Percentiles rank a stretch among this genome's conserved stretches.
Evolutionary conservation across 768 basidiomycete genomes (phyloP).

Genomic region (Pulveroboletus frians): DNA sequence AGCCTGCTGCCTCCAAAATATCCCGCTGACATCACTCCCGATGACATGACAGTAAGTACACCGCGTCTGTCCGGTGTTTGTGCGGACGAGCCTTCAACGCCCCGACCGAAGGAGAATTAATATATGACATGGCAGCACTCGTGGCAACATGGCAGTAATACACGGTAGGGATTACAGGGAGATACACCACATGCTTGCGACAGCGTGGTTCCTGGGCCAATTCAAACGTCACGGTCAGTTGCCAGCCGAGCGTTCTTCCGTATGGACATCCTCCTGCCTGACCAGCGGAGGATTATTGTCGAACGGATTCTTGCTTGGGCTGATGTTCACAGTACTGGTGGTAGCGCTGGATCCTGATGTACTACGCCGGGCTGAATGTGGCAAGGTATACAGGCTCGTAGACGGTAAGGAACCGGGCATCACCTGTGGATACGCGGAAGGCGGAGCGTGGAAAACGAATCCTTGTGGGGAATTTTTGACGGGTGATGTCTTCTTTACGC

Average conservation of each 20-base stretch:
- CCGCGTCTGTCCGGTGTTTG: too few species aligned
- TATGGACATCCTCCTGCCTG: neutral
- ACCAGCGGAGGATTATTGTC: constrained; percentile 1
- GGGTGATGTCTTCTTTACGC: neutral
- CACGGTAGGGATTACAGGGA: constrained; percentile 2
- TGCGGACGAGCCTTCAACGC: too few species aligned
- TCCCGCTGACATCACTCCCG: too few species aligned
- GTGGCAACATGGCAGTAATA: neutral
- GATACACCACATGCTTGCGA: neutral
- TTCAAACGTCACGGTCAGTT: neutral
- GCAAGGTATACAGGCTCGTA: neutral
- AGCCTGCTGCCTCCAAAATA: too few species aligned
- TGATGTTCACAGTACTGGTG: neutral
- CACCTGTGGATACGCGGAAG: constrained; percentile 23
- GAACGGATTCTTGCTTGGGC: constrained; percentile 5
- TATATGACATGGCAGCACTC: neutral
- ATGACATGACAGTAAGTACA: too few species aligned
- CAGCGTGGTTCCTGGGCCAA: neutral
- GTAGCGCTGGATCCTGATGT: neutral
- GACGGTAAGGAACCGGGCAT: constrained; percentile 25
- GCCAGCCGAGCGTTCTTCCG: neutral
- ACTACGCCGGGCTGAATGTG: neutral
- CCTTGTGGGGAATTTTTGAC: neutral
- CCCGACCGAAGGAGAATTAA: neutral
- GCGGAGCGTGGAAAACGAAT: constrained; percentile 18